Evolutionary conservation across 192 early-diverging fungal genomes (phyloP), one percentile per base, ranked within the genome.

Genomic region (Martensiomyces pterosporus): DNA sequence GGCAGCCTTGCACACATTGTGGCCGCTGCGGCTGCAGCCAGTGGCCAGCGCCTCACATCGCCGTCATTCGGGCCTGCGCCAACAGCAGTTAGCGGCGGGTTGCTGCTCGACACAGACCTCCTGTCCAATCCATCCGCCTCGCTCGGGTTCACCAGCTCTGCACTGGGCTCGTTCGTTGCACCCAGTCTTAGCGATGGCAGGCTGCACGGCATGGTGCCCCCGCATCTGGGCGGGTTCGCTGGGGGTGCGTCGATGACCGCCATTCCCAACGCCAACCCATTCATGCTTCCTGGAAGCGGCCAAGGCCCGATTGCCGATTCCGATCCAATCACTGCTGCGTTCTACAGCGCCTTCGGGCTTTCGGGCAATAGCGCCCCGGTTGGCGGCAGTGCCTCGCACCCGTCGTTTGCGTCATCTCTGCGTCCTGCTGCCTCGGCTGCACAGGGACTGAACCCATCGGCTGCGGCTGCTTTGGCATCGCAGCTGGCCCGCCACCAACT

Each of bases 221-320:
- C 44, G 12, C 4, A 18, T 0, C 17, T 19, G n/a, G 18, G 37
- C 18, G 22, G 25, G 21, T 18, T 45, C 8, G 17, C n/a, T 10
- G 15, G n/a, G 5, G 43, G 19, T 5, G 16, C 25, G 14, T 45
- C 45, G 22, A 12, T 55, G 49, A 66, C 69, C 7, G 69, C 69
- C 0, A 42, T 62, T 26, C 69, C 69, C 12, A 58, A 49, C 33
- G 16, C 69, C n/a, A 73, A 73, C 36, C 69, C 69, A n/a, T 56
- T 73, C 22, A 73, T 73, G 69, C 63, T 73, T 3, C 63, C 69
- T 9, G 69, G 69, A 26, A 73, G 58, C 39, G 69, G 64, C 37
- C 65, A 64, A 23, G 72, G 52, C 9, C 72, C 72, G 5, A 29
- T 48, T 3, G 16, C 36, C 10, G 65, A 68, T 35, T 26, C 57